Evolutionary conservation across 306 rosid species (phyloP), one percentile per base, ranked within the genome.

Genomic region (Trifolium fragiferum): DNA sequence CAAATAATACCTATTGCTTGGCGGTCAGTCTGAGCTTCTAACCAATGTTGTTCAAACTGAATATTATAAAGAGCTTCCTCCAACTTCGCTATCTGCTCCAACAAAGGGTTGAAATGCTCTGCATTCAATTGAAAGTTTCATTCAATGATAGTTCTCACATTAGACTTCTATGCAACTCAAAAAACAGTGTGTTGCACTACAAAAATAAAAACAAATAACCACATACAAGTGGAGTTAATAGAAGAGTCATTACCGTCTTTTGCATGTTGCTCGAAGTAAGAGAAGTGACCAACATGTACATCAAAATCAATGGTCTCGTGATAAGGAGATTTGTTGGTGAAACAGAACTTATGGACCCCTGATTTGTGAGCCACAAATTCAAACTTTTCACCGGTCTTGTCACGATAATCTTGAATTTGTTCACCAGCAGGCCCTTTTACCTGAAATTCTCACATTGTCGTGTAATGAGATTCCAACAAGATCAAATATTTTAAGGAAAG

Each of bases 21-120:
- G 66, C 96, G 97, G 32, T 95, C 96, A 1, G 98, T 89, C 76
- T 92, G 97, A 64, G 98, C 97, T 86, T 92, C 96, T 57, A 95
- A 63, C 98, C 98, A 95, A 85, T 95, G 98, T 63, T 95, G 99
- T 80, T 92, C 98, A 77, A 92, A 95, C 84, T 86, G 93, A 74
- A 95, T 89, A 81, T 87, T 90, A 86, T 76, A 89, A 78, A 92
- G 93, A 81, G 97, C 92, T 82, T 95, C 98, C 86, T 95, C 99
- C 88, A 95, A 79, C 86, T 92, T 92, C 1, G 83, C 80, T 70
- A 95, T 89, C 75, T 95, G 96, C 76, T 92, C 96, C 64, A 92
- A 58, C 88, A 95, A 81, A 25, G 99, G 99, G 33, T 80, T 67
- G 74, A 95, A 89, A 89, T 95, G 97, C 87, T 90, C 99, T 95